Conservation (phyloP, 768 basidiomycete genomes). For the Termitomyces sp. region DNA sequence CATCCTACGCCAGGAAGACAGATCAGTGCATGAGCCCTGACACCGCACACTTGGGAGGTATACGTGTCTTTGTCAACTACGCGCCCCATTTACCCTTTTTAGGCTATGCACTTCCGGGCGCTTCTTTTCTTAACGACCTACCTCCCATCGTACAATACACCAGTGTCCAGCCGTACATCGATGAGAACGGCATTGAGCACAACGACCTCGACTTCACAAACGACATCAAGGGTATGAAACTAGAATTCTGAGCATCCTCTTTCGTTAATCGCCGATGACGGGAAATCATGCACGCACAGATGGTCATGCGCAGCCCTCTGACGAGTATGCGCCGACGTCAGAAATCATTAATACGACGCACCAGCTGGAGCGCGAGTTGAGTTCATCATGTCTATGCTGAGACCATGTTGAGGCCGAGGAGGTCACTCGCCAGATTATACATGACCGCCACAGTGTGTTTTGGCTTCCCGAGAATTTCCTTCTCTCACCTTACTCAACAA, state of each 20-base stretch:
- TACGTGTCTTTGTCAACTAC: too few species aligned
- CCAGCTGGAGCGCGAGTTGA: slow-evolving; percentile 2
- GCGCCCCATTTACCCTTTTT: background rate
- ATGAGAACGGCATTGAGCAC: background rate
- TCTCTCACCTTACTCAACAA: background rate
- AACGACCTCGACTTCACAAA: background rate
- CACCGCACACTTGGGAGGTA: background rate
- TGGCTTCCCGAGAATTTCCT: background rate
- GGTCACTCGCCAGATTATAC: slow-evolving; percentile 24
- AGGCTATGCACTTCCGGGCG: background rate
- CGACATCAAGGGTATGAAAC: background rate
- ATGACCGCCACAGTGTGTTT: slow-evolving; percentile 28
- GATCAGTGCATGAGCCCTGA: background rate
- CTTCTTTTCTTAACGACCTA: background rate
- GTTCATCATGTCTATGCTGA: background rate
- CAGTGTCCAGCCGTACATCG: background rate
- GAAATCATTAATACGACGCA: slow-evolving; percentile 3
- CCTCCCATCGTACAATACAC: background rate
- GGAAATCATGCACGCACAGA: background rate
- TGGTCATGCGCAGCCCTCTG: background rate
- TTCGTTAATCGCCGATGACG: background rate
- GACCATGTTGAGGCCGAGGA: slow-evolving; percentile 25
- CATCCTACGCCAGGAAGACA: background rate
- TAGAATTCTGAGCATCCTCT: too few species aligned
- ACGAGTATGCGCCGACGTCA: background rate